Percentiles rank a stretch among this genome's conserved stretches.
Conservation (phyloP, 192 early-diverging fungal genomes). For the Backusella macrospora region DNA sequence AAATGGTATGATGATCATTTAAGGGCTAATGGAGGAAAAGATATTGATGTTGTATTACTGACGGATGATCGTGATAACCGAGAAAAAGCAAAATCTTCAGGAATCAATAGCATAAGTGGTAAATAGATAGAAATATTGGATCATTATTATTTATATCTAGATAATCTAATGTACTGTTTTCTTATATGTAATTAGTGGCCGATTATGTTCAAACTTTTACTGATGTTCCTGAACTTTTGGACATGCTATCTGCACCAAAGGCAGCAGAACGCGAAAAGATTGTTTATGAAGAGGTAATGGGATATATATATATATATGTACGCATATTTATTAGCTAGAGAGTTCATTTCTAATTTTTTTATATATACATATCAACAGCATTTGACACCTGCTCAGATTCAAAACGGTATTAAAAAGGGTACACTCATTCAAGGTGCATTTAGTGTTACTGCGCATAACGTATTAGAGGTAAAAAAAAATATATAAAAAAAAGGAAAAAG, state of each 20-base stretch:
- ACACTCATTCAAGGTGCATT: constrained; percentile 82
- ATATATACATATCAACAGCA: constrained; percentile 56
- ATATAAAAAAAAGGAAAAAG: not conserved
- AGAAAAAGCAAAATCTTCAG: constrained; percentile 63
- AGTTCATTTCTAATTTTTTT: not conserved
- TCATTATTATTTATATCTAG: not conserved
- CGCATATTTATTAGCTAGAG: too few species aligned
- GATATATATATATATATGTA: not conserved
- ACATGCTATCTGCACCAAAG: constrained; percentile 77
- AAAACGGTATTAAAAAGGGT: constrained; percentile 83
- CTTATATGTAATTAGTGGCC: constrained; percentile 49
- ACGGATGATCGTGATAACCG: constrained; percentile 92
- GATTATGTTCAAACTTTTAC: constrained; percentile 75
- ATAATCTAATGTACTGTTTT: not conserved
- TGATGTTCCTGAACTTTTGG: constrained; percentile 86
- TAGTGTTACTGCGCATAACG: constrained; percentile 85
- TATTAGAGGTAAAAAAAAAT: constrained; percentile 64
- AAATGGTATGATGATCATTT: constrained; percentile 88
- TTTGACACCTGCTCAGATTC: constrained; percentile 72
- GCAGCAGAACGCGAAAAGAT: constrained; percentile 56
- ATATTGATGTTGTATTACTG: constrained; percentile 69
- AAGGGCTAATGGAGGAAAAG: constrained; percentile 28
- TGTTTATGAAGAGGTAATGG: constrained; percentile 62
- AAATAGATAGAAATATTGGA: constrained; percentile 2
- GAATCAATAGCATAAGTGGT: constrained; percentile 72